Conservation (phyloP, 2,329 filamentous ascomycete species). For the Juglanconis sp. region DNA sequence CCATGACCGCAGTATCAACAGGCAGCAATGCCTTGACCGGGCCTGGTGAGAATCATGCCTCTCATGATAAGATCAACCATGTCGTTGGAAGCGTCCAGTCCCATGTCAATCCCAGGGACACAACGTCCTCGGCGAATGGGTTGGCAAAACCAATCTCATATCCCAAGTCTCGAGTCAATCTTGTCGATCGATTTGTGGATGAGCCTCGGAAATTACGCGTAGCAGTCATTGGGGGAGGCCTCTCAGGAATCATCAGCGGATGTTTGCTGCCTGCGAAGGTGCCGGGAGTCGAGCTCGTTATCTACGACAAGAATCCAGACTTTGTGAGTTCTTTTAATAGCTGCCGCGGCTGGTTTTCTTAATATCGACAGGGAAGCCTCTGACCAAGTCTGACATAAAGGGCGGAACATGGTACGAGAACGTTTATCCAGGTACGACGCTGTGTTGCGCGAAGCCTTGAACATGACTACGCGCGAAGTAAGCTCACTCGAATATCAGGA, state of each 20-base stretch:
- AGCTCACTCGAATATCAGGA: slow-evolving; percentile 23
- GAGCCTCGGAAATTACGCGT: slow-evolving; percentile 48
- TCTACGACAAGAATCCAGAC: slow-evolving; percentile 67
- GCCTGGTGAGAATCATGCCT: background rate
- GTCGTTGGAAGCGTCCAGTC: background rate
- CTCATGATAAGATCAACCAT: background rate
- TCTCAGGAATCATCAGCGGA: slow-evolving; percentile 62
- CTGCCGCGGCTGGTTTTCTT: background rate
- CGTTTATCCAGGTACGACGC: slow-evolving; percentile 48
- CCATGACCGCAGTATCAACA: background rate
- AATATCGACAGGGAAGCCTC: background rate
- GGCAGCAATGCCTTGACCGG: background rate
- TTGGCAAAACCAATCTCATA: slow-evolving; percentile 6
- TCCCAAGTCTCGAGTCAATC: slow-evolving; percentile 22
- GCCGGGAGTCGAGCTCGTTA: slow-evolving; percentile 61
- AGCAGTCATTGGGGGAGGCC: slow-evolving; percentile 61
- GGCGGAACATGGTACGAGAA: slow-evolving; percentile 55
- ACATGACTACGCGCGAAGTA: background rate
- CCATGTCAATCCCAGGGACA: background rate
- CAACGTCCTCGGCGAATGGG: background rate
- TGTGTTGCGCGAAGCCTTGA: background rate
- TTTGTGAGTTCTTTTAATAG: slow-evolving; percentile 45
- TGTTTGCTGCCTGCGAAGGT: slow-evolving; percentile 66
- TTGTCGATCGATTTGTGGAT: slow-evolving; percentile 42
- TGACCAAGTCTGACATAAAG: slow-evolving; percentile 23